Base-by-base conservation (phyloP, 2,329 filamentous ascomycete genomes). In the Xylaria sp. region DNA sequence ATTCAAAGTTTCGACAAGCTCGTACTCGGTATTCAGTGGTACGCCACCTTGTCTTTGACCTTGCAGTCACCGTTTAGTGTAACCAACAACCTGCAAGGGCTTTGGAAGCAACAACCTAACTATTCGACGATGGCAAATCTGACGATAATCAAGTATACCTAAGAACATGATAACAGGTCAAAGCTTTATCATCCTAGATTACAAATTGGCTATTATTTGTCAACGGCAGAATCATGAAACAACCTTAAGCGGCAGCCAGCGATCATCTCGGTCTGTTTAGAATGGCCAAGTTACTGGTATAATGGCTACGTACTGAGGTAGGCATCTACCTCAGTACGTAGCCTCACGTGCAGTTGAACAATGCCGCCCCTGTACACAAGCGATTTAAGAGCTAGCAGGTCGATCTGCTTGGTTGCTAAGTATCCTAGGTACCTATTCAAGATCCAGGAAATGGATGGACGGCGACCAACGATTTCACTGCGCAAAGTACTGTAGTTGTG, bases 81-180 rank as follows among this genome's bases (percentile, higher is more conserved):
- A 48, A 60, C 59, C 59, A 45, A 54, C 37, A 56, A 44, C 44
- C 39, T 49, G 24, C 46, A 24, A 69, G 63, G 63, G 24, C 54
- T 70, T 48, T 57, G 61, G 16, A 63, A 67, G 39, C 66, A 60
- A 66, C 40, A 51, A 46, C n/a, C n/a, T n/a, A n/a, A n/a, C n/a
- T n/a, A n/a, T n/a, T n/a, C n/a, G n/a, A n/a, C n/a, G n/a, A n/a
- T n/a, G n/a, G n/a, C n/a, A n/a, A n/a, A n/a, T n/a, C n/a, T n/a
- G n/a, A n/a, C n/a, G n/a, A n/a, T n/a, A n/a, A n/a, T n/a, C n/a
- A n/a, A n/a, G n/a, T n/a, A n/a, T n/a, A n/a, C n/a, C n/a, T n/a
- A n/a, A n/a, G n/a, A n/a, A n/a, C n/a, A n/a, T n/a, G n/a, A n/a
- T n/a, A n/a, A n/a, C n/a, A n/a, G n/a, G n/a, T n/a, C n/a, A n/a